These are phyloP conservation scores for Cordyceps javanica DNA, from an alignment of 2,329 filamentous ascomycete genomes.

Conservation along the genomic window DNA sequence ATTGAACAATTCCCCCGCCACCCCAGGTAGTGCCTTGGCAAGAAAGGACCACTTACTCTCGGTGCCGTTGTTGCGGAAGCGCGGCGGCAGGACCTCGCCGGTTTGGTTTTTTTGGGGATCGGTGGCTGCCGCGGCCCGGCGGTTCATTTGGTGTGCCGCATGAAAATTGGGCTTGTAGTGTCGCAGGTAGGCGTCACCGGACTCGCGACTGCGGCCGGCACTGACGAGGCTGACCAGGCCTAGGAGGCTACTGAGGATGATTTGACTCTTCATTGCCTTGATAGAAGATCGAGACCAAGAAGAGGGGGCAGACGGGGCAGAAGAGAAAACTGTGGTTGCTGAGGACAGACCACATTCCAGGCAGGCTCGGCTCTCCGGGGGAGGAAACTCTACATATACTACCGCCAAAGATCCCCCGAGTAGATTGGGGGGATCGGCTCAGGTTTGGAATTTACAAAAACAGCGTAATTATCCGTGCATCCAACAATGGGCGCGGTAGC, in stretches of 20 bases:
- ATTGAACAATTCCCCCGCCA: too few species aligned
- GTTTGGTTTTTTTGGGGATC: neutral
- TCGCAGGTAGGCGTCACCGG: neutral
- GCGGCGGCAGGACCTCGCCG: neutral
- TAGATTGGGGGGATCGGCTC: neutral
- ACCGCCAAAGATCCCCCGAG: neutral
- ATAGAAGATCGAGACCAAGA: neutral
- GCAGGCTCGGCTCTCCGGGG: neutral
- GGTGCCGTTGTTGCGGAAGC: slow-evolving; percentile 17
- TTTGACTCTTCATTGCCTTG: slow-evolving; percentile 8
- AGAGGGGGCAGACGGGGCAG: too few species aligned
- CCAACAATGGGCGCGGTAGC: too few species aligned
- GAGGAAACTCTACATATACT: neutral
- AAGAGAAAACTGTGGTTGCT: neutral
- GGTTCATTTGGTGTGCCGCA: neutral
- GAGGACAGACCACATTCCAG: neutral
- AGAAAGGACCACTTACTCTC: slow-evolving; percentile 19
- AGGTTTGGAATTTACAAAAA: too few species aligned
- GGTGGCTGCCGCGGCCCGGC: neutral
- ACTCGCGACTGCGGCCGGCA: neutral
- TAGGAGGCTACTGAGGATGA: neutral
- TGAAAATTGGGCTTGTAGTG: neutral
- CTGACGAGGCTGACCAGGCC: slow-evolving; percentile 3
- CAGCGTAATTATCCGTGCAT: too few species aligned
- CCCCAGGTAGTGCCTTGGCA: too few species aligned